A percentile compares a stretch with the other conserved stretches of the same genome.
phyloP scores from a whole-genome alignment of 2,329 filamentous ascomycete genomes.

The Colletotrichum sp. region DNA sequence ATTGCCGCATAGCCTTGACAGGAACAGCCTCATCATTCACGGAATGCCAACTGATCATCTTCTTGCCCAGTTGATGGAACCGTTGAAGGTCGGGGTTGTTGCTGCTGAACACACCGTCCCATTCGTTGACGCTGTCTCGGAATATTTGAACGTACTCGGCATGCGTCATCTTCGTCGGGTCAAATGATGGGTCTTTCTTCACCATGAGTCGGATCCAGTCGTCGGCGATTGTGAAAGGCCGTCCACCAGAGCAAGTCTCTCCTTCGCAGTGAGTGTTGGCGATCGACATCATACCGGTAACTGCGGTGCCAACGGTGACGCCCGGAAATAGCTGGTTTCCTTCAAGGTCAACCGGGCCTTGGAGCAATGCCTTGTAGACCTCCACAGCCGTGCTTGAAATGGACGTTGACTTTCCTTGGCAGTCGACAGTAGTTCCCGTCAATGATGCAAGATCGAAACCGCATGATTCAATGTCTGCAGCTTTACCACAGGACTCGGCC shows the following conservation, averaged over 20 bases:
- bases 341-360: background rate
- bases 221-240: background rate
- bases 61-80: constrained; percentile 38
- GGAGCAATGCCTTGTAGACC: background rate
- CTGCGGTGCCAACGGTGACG: background rate
- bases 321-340: background rate
- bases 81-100: constrained; percentile 27
- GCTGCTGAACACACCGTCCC: constrained; percentile 27
- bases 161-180: constrained; percentile 8
- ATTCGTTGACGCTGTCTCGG: constrained; percentile 20
- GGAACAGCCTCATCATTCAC: constrained; percentile 39
- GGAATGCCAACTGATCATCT: constrained; percentile 48
- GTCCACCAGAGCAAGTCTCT: background rate
- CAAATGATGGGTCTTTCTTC: constrained; percentile 32
- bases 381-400: background rate
- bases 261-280: background rate
- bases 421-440: background rate
- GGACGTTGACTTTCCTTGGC: background rate
- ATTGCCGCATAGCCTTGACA: background rate
- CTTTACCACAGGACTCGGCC: constrained; percentile 43
- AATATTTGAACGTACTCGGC: constrained; percentile 19
- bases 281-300: background rate
- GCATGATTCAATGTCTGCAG: constrained; percentile 25
- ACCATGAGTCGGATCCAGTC: constrained; percentile 15
- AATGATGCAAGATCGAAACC: background rate